A percentile compares a stretch with the other conserved stretches of the same genome.
phyloP scores from a whole-genome alignment of 768 basidiomycete genomes.

The Serpula lacrymans region DNA sequence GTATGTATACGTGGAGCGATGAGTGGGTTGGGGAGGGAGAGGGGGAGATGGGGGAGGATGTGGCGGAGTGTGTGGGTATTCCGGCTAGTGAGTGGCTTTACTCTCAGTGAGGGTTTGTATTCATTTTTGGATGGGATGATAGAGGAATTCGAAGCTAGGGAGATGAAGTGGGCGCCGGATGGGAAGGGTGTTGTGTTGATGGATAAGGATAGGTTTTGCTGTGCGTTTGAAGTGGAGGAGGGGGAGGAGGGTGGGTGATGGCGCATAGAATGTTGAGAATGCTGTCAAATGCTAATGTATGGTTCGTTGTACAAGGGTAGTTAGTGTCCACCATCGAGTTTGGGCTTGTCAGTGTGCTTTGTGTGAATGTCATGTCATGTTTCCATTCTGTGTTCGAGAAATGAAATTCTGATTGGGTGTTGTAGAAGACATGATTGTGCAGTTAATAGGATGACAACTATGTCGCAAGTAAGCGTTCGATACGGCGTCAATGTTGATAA shows the following conservation, averaged over 20 bases:
- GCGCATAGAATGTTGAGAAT: neutral
- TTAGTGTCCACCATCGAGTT: too few relatives aligned
- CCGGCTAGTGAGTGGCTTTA: conserved; percentile 65
- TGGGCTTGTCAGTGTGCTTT: too few relatives aligned
- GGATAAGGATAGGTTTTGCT: conserved; percentile 80
- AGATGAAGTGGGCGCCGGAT: conserved; percentile 80
- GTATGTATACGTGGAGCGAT: conserved; percentile 79
- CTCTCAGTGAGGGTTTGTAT: conserved; percentile 11
- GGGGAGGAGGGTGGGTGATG: conserved; percentile 16
- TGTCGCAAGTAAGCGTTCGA: too few relatives aligned
- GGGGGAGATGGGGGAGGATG: conserved; percentile 65
- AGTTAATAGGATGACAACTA: too few relatives aligned
- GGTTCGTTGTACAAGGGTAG: too few relatives aligned
- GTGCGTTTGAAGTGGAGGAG: conserved; percentile 75
- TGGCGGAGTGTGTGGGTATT: conserved; percentile 88
- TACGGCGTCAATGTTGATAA: too few relatives aligned
- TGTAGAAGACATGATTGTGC: too few relatives aligned
- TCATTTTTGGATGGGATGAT: conserved; percentile 3
- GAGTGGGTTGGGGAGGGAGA: conserved; percentile 67
- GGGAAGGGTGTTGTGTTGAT: conserved; percentile 76
- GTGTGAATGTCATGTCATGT: too few relatives aligned
- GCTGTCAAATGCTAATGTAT: too few relatives aligned
- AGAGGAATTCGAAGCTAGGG: conserved; percentile 72
- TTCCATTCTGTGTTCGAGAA: too few relatives aligned
- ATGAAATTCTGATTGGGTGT: too few relatives aligned